Percentiles rank a stretch among this genome's conserved stretches.
These are phyloP conservation scores for Tuctoria greenei DNA, from an alignment of 176 grass and related monocot species.

Conservation along the genomic window DNA sequence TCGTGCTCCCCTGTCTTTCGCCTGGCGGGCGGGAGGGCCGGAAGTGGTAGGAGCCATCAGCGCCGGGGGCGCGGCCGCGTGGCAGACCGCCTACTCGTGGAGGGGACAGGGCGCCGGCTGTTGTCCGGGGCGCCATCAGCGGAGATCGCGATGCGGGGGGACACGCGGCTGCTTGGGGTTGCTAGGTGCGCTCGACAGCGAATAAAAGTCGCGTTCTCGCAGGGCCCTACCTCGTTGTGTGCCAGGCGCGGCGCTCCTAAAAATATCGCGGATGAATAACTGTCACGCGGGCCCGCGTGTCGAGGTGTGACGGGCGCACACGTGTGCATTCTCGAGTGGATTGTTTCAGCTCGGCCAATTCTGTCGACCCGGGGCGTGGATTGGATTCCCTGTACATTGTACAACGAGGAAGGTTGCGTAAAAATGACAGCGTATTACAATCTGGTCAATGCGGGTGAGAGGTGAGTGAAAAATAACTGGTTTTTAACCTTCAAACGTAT, in stretches of 20 bases:
- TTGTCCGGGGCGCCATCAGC: not conserved
- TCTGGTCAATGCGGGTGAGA: no score
- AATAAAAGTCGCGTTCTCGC: not conserved
- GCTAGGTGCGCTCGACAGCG: constrained; percentile 3
- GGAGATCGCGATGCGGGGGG: not conserved
- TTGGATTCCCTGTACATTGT: no score
- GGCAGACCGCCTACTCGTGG: constrained; percentile 23
- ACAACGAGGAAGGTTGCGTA: no score
- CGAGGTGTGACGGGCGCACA: not conserved
- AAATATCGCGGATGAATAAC: constrained; percentile 5
- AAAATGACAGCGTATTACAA: no score
- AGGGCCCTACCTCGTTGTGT: not conserved
- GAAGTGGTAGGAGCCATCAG: not conserved
- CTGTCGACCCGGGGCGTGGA: no score
- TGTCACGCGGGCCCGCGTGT: not conserved
- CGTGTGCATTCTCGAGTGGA: no score
- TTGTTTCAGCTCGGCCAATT: no score
- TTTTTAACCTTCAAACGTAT: no score
- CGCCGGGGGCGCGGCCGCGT: not conserved
- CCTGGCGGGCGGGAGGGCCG: not conserved
- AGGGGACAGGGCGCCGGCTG: constrained; percentile 15
- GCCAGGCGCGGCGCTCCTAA: not conserved
- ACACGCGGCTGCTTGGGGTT: constrained; percentile 5
- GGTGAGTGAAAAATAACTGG: no score
- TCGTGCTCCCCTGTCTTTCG: not conserved